Evolutionary conservation across 1,139 yeast genomes (phyloP).

Genomic region (Yamadazyma diddensiae): DNA sequence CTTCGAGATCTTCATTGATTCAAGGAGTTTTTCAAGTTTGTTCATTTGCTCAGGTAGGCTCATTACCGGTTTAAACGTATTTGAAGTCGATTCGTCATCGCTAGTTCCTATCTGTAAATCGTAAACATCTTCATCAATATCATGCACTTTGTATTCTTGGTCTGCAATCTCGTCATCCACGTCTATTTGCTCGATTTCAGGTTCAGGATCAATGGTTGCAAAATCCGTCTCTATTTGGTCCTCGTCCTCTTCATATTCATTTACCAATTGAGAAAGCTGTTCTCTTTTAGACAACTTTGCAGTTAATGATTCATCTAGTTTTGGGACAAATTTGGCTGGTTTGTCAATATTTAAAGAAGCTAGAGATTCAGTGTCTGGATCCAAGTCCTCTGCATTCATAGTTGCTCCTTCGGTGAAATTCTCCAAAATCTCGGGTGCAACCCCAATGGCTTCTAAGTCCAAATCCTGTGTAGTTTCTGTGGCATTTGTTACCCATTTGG

Average conservation of each 20-base stretch:
- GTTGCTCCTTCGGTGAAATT: constrained; percentile 12
- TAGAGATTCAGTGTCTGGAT: constrained; percentile 6
- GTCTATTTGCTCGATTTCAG: constrained; percentile 4
- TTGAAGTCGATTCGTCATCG: background rate
- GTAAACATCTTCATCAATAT: constrained; percentile 14
- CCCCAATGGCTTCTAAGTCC: no score
- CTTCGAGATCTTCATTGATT: background rate
- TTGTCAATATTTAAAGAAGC: no score
- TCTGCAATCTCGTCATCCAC: constrained; percentile 8
- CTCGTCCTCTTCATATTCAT: constrained; percentile 17
- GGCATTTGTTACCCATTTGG: no score
- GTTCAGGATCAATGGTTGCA: constrained; percentile 10
- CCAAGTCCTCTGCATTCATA: constrained; percentile 11
- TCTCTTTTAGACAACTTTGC: constrained; percentile 6
- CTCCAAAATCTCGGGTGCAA: constrained; percentile 1
- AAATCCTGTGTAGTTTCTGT: no score
- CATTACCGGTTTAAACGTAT: background rate
- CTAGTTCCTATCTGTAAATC: constrained; percentile 16
- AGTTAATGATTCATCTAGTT: constrained; percentile 8
- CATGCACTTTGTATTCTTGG: background rate
- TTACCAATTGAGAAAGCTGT: constrained; percentile 9
- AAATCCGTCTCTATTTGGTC: constrained; percentile 19
- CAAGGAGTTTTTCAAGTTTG: background rate
- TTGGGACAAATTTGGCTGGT: constrained; percentile 13
- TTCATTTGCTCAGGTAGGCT: background rate